Base-by-base conservation (phyloP, 2,329 filamentous ascomycete species). In the Arachnomyces sp. region DNA sequence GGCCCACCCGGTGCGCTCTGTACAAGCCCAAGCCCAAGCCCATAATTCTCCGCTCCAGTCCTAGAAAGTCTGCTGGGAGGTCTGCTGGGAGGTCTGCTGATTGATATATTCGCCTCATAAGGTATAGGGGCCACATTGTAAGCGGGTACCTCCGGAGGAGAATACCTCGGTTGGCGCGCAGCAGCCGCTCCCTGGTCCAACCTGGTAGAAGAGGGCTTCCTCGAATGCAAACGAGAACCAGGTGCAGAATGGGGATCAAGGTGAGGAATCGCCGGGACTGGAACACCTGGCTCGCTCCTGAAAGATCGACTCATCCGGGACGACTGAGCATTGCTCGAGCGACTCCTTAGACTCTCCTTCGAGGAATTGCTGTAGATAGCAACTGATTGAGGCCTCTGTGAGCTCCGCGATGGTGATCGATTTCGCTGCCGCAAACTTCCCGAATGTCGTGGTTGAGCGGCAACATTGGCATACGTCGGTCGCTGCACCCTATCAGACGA, bases 391-490 rank as follows among this genome's bases (percentile, higher is more conserved):
- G 52, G 50, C 7, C 36, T 37, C 7, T 38, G 29, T 15, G 46
- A 43, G 3, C 45, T 35, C 15, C 48, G 43, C 20, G 50, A 31
- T n/a, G 40, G 20, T 8, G 29, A 20, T 9, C n/a, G n/a, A n/a
- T 25, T 25, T 25, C 20, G 20, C 20, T 5, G 9, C 20, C 20
- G 5, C 9, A 25, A 25, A 25, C 20, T 25, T 25, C 20, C 20
- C 20, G 9, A 25, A 9, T 25, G 51, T 15, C 43, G 52, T 8
- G 20, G 20, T 9, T 9, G 20, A 25, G 56, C 52, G 7, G 56
- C 54, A 12, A 65, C 48, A 33, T 48, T 55, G 1, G 60, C 60
- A 50, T 61, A 66, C 0, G 57, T 61, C 11, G 52, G 57, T 2
- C 45, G 32, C 25, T 60, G 62, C 34, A 58, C 57, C 32, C 58